Evolutionary conservation across 352 stramenopile genomes (phyloP).

Genomic region (Phytopythium oedochilum): DNA sequence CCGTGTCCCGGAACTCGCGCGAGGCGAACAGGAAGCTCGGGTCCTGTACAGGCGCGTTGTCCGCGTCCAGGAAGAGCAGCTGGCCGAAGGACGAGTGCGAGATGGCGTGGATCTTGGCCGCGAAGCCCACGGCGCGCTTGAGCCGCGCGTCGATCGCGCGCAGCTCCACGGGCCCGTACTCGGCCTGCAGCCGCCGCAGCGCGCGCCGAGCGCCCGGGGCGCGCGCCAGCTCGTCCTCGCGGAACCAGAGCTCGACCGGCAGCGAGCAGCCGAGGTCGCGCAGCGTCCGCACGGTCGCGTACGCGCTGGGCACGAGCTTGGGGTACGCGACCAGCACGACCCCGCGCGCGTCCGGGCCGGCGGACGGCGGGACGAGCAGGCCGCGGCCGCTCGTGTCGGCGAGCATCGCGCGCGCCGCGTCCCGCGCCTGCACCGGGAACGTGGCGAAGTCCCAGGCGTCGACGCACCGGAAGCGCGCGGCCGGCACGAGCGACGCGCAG

Average conservation of each 20-base stretch:
- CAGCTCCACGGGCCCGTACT: conserved; percentile 22
- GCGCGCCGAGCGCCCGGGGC: conserved; percentile 1
- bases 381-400: neutral
- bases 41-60: conserved; percentile 49
- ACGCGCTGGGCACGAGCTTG: conserved; percentile 37
- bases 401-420: conserved; percentile 12
- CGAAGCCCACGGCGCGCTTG: conserved; percentile 31
- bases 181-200: conserved; percentile 10
- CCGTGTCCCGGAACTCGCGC: conserved; percentile 23
- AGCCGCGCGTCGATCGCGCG: conserved; percentile 14
- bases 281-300: conserved; percentile 33
- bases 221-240: conserved; percentile 25
- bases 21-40: conserved; percentile 45
- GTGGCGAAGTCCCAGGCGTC: conserved; percentile 38
- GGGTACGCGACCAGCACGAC: conserved; percentile 61
- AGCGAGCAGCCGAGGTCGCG: conserved; percentile 36
- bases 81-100: conserved; percentile 41
- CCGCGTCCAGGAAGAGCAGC: conserved; percentile 53
- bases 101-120: conserved; percentile 53
- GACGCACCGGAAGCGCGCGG: conserved; percentile 36
- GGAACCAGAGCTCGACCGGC: conserved; percentile 59
- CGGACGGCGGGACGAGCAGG: neutral
- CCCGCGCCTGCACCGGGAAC: conserved; percentile 21
- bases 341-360: conserved; percentile 9
- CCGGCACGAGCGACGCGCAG: conserved; percentile 6